Base-by-base conservation (phyloP, 2,329 filamentous ascomycete genomes). In the Fonsecaea pugnacius region DNA sequence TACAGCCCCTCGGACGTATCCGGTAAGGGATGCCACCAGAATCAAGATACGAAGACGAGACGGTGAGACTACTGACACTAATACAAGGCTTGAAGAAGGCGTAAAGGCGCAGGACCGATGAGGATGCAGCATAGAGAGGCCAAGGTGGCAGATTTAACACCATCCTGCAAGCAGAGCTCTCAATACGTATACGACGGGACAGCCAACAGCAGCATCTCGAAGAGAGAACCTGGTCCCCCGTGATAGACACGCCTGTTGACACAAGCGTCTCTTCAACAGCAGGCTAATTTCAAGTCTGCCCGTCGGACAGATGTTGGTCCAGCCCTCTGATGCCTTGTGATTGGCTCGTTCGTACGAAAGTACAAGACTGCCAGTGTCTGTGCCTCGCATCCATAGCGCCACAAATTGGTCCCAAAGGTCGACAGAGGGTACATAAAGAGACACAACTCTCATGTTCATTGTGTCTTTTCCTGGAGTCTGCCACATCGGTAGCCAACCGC, bases 301-400 rank as follows among this genome's bases (percentile, higher is more conserved):
- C 21, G 35, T 56, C 53, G 53, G 53, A 56, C 9, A 9, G 53
- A 40, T 32, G 53, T 56, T 56, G 9, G 18, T 27, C 53, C 33
- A 30, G 14, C 4, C n/a, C 18, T 30, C 27, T 36, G 10, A 36
- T 27, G 35, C 33, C 5, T 40, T 24, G 33, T 58, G 27, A 58
- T 58, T 58, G 56, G 56, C 14, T 40, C 9, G 56, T 58, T 48
- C 56, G 40, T 58, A 58, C 43, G 56, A 58, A 58, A 48, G 56
- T 58, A 48, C 38, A 58, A 30, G 18, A 4, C 38, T 30, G 14
- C 30, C 27, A 12, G 4, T 30, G 4, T 18, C 9, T 8, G n/a
- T 12, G n/a, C 36, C n/a, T 33, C 9, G 18, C 27, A 16, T n/a
- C 21, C 8, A 24, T 30, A 12, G 56, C 27, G 3, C 5, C 38